Percentiles rank a stretch among this genome's conserved stretches.
Evolutionary conservation across 1,284 basidiomycete genomes (phyloP).

Genomic region (Tranzscheliella williamsii): DNA sequence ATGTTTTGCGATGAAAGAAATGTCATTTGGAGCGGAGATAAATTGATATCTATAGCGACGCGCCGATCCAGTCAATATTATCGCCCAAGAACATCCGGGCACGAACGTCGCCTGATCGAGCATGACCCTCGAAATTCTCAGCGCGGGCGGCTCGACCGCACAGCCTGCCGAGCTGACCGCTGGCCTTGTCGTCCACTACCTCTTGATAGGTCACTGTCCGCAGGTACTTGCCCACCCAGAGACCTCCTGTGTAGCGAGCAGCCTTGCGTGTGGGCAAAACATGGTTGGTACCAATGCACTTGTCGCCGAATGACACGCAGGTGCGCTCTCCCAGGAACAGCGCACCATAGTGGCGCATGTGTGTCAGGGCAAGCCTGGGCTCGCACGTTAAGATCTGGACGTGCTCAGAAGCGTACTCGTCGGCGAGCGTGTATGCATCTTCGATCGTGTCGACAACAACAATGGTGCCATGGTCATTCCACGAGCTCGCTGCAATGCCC

Average conservation of each 20-base stretch:
- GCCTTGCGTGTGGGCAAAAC: slow-evolving; percentile 40
- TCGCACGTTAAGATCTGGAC: slow-evolving; percentile 2
- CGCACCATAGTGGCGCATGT: slow-evolving; percentile 3
- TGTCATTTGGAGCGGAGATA: too few relatives aligned
- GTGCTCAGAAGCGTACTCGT: slow-evolving; percentile 7
- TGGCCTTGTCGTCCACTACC: slow-evolving; percentile 10
- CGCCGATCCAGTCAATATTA: not conserved
- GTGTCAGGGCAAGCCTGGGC: not conserved
- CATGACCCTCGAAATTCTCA: slow-evolving; percentile 39
- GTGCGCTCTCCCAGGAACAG: slow-evolving; percentile 18
- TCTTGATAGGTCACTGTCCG: slow-evolving; percentile 36
- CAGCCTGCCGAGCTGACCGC: slow-evolving; percentile 22
- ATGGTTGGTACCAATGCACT: slow-evolving; percentile 34
- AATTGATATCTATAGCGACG: too few relatives aligned
- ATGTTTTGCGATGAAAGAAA: too few relatives aligned
- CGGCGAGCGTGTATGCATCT: slow-evolving; percentile 5
- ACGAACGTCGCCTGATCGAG: slow-evolving; percentile 17
- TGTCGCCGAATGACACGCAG: slow-evolving; percentile 43
- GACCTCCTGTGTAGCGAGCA: slow-evolving; percentile 42
- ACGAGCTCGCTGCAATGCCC: slow-evolving; percentile 10
- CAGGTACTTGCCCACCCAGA: slow-evolving; percentile 44
- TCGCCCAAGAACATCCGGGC: not conserved
- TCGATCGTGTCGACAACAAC: slow-evolving; percentile 3
- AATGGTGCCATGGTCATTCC: slow-evolving; percentile 13
- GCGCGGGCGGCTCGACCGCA: slow-evolving; percentile 34